Conservation (phyloP, 1,284 basidiomycete genomes). For the Sanghuangporus baumii region DNA sequence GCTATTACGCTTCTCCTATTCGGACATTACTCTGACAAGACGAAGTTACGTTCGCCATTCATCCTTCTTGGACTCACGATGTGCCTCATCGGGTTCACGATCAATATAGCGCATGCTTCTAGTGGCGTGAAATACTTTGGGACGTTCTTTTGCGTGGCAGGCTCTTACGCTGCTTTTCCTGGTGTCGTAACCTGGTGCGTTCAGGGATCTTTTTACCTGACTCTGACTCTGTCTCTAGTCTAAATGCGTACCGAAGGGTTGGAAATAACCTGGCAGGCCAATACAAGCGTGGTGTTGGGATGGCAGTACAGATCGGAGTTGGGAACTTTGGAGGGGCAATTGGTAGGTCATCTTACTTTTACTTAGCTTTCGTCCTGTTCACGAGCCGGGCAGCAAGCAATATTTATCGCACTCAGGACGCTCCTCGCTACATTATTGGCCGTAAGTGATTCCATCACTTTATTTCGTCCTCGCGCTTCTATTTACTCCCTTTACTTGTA, state of each 20-base stretch:
- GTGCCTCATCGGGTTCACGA: conserved; percentile 54
- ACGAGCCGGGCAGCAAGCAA: conserved; percentile 26
- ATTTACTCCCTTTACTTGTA: conserved; percentile 23
- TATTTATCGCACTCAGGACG: conserved; percentile 53
- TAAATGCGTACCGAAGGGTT: conserved; percentile 31
- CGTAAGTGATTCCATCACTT: conserved; percentile 36
- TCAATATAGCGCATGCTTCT: conserved; percentile 52
- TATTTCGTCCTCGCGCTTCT: not conserved
- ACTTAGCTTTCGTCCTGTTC: not conserved
- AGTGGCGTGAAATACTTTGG: conserved; percentile 62
- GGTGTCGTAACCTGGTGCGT: conserved; percentile 61
- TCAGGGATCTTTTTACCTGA: not conserved
- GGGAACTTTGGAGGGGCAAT: conserved; percentile 54
- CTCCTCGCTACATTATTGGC: conserved; percentile 55
- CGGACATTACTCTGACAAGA: conserved; percentile 54
- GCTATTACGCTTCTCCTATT: conserved; percentile 48
- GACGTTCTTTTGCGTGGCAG: conserved; percentile 56
- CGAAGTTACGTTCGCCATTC: conserved; percentile 54
- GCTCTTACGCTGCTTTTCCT: conserved; percentile 56
- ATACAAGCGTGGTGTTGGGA: conserved; percentile 59
- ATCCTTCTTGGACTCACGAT: conserved; percentile 48
- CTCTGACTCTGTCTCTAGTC: too few relatives aligned
- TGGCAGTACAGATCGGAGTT: conserved; percentile 60
- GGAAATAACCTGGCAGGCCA: conserved; percentile 59
- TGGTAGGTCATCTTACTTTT: conserved; percentile 28